A percentile compares a stretch with the other conserved stretches of the same genome.
These are phyloP conservation scores for Penicillium hordei DNA, from an alignment of 2,329 filamentous ascomycete species.

Conservation along the genomic window DNA sequence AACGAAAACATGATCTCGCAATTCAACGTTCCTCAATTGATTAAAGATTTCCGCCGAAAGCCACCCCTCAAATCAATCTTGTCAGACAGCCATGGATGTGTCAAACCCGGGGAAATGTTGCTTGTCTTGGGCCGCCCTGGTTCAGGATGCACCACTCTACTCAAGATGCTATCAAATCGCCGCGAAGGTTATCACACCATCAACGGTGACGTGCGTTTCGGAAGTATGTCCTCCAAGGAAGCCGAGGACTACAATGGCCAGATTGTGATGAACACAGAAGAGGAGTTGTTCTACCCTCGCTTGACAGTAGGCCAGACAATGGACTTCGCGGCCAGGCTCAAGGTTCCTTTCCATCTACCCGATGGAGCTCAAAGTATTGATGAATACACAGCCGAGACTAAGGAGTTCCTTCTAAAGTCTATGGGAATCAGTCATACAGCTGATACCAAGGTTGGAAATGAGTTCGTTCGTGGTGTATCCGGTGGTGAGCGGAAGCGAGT, in stretches of 20 bases:
- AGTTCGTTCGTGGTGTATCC: slow-evolving; percentile 15
- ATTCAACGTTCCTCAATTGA: slow-evolving; percentile 11
- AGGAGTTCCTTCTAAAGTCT: slow-evolving; percentile 15
- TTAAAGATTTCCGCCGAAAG: slow-evolving; percentile 8
- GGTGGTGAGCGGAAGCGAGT: slow-evolving; percentile 16
- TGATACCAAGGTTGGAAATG: slow-evolving; percentile 13
- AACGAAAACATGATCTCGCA: slow-evolving; percentile 17
- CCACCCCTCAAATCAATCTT: slow-evolving; percentile 52
- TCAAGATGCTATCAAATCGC: slow-evolving; percentile 67
- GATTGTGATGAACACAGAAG: slow-evolving; percentile 57
- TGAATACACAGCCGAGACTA: slow-evolving; percentile 14
- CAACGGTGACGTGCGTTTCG: slow-evolving; percentile 59
- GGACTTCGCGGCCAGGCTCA: slow-evolving; percentile 63
- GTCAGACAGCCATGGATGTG: slow-evolving; percentile 62
- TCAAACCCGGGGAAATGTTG: slow-evolving; percentile 72
- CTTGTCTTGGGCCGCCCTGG: slow-evolving; percentile 68
- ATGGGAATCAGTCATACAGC: slow-evolving; percentile 11
- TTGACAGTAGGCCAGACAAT: slow-evolving; percentile 53
- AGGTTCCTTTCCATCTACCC: slow-evolving; percentile 67
- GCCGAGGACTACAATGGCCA: slow-evolving; percentile 54
- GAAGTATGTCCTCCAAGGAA: slow-evolving; percentile 43
- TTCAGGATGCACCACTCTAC: slow-evolving; percentile 66
- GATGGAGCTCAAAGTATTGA: slow-evolving; percentile 63
- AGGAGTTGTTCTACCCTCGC: slow-evolving; percentile 52
- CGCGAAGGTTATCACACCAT: slow-evolving; percentile 59